phyloP scores from a whole-genome alignment of 2,329 filamentous ascomycete genomes.

The Aspergillus sergii region DNA sequence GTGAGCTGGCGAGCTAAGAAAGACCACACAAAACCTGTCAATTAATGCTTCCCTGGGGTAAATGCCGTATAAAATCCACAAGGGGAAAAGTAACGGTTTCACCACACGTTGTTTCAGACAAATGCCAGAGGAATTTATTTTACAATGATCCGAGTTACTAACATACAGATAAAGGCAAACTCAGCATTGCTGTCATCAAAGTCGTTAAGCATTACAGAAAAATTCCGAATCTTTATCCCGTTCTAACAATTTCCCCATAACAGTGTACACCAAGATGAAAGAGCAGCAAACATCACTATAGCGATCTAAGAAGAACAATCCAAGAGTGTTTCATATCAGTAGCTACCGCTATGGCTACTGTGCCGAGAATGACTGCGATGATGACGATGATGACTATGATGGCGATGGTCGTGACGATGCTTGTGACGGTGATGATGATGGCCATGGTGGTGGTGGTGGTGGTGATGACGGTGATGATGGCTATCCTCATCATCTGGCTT shows the following conservation, averaged over 20 bases:
- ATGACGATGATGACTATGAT: constrained; percentile 16
- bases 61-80: background rate
- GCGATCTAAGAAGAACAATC: background rate
- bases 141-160: background rate
- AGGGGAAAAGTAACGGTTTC: background rate
- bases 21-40: too few species aligned
- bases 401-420: constrained; percentile 14
- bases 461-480: constrained; percentile 13
- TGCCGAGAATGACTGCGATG: constrained; percentile 30
- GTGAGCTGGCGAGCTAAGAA: background rate
- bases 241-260: background rate
- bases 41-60: too few species aligned
- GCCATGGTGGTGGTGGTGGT: constrained; percentile 27
- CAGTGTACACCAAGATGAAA: background rate
- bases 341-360: constrained; percentile 17
- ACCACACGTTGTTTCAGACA: background rate
- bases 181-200: background rate
- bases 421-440: constrained; percentile 19
- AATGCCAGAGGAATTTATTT: background rate
- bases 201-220: background rate
- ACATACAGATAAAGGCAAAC: background rate
- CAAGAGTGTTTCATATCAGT: background rate
- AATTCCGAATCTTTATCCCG: background rate
- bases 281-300: background rate
- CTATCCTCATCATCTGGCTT: constrained; percentile 31